Evolutionary conservation across 176 grass and related monocot species (phyloP).

Genomic region (Ampelocalamus luodianensis): DNA sequence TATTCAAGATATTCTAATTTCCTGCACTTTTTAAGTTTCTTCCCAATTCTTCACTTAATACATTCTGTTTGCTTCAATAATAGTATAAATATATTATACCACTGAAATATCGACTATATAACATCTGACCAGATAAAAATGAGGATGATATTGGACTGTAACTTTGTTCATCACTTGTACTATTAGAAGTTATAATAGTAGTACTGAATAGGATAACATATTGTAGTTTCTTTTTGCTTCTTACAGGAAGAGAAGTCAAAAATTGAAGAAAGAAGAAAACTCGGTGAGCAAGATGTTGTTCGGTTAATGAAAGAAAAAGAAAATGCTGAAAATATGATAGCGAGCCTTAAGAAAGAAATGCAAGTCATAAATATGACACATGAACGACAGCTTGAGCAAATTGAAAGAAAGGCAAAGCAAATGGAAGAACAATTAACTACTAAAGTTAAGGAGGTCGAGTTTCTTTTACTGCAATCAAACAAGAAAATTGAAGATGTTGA

Average conservation of each 20-base stretch:
- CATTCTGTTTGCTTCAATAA: constrained; percentile 27
- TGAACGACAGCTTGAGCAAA: constrained; percentile 50
- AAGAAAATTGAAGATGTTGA: constrained; percentile 76
- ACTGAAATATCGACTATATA: neutral
- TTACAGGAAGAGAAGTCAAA: constrained; percentile 71
- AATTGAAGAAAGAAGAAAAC: constrained; percentile 71
- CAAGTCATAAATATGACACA: constrained; percentile 60
- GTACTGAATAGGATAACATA: constrained; percentile 7
- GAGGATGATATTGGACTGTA: constrained; percentile 5
- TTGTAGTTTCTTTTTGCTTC: constrained; percentile 24
- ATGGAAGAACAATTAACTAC: constrained; percentile 58
- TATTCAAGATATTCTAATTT: constrained; percentile 7
- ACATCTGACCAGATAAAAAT: neutral
- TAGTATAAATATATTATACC: constrained; percentile 2
- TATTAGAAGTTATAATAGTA: constrained; percentile 11
- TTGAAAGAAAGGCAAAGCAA: constrained; percentile 56
- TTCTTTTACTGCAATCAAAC: constrained; percentile 65
- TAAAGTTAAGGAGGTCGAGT: constrained; percentile 70
- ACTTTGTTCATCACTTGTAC: neutral
- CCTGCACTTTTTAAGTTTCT: constrained; percentile 3
- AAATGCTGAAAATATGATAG: constrained; percentile 55
- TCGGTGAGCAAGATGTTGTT: constrained; percentile 58
- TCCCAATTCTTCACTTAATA: constrained; percentile 15
- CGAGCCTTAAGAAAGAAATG: constrained; percentile 66
- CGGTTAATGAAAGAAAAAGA: constrained; percentile 70